A percentile compares a stretch with the other conserved stretches of the same genome.
Evolutionary conservation across 352 stramenopile species (phyloP).

Genomic region (Pelagophyceae sp.): DNA sequence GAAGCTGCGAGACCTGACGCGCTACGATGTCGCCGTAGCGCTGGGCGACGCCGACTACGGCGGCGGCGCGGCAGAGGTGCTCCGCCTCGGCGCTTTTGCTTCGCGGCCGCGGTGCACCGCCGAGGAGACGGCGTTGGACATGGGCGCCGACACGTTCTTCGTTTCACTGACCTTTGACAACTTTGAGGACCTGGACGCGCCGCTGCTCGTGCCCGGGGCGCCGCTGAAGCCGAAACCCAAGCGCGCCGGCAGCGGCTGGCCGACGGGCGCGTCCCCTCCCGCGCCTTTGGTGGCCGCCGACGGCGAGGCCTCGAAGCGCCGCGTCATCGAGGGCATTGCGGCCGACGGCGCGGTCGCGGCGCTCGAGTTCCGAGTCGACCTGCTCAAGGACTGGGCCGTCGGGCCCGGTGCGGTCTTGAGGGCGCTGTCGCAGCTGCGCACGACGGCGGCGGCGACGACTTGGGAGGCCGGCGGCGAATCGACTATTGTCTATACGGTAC

Average conservation of each 20-base stretch:
- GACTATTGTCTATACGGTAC: constrained; percentile 91
- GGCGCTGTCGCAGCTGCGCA: constrained; percentile 51
- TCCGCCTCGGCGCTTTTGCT: neutral
- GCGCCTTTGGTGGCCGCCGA: too few relatives aligned
- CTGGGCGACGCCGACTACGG: neutral
- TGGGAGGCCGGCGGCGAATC: constrained; percentile 51
- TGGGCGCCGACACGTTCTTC: constrained; percentile 63
- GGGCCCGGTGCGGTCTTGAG: constrained; percentile 51
- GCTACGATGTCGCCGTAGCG: neutral
- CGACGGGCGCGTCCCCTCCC: constrained; percentile 36
- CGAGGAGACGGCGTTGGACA: neutral
- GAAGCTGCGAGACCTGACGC: neutral
- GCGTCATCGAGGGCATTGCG: constrained; percentile 57
- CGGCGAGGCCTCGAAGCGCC: too few relatives aligned
- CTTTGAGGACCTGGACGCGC: constrained; percentile 42
- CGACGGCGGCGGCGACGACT: constrained; percentile 51
- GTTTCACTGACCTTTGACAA: constrained; percentile 62
- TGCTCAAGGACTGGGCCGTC: constrained; percentile 51
- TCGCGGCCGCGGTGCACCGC: neutral
- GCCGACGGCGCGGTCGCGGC: constrained; percentile 84
- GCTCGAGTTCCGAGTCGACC: constrained; percentile 88
- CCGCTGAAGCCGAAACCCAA: too few relatives aligned
- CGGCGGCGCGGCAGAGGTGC: neutral
- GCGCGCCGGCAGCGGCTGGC: too few relatives aligned
- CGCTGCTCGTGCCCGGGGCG: neutral